Percentiles rank a stretch among this genome's conserved stretches.
These are phyloP conservation scores for Pelargonium myrrhifolium DNA, from an alignment of 441 rosid species.

Conservation along the genomic window DNA sequence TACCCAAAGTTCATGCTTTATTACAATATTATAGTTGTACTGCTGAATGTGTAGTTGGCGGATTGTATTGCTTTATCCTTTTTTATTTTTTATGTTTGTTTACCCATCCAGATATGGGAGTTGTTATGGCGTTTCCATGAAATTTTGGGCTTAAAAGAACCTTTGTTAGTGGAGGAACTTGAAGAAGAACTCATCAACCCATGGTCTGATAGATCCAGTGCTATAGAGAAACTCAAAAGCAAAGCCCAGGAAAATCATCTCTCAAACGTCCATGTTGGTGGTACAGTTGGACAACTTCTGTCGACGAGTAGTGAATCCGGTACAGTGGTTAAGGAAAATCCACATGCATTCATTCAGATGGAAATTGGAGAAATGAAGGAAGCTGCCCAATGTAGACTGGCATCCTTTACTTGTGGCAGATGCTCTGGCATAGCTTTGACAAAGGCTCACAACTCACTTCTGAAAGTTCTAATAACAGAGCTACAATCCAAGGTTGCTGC, in stretches of 20 bases:
- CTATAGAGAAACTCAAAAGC: conserved; percentile 29
- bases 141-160: conserved; percentile 59
- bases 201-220: conserved; percentile 37
- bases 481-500: conserved; percentile 86
- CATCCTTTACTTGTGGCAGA: conserved; percentile 31
- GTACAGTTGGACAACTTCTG: conserved; percentile 22
- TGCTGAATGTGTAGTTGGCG: not conserved
- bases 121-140: conserved; percentile 68
- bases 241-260: conserved; percentile 32
- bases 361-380: conserved; percentile 40
- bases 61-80: not conserved
- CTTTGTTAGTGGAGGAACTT: conserved; percentile 46
- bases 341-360: conserved; percentile 32
- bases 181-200: conserved; percentile 77
- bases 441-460: conserved; percentile 56
- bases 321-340: conserved; percentile 27
- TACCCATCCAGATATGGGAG: conserved; percentile 66
- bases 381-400: conserved; percentile 30
- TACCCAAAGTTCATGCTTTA: conserved; percentile 7
- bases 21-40: not conserved
- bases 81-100: conserved; percentile 14
- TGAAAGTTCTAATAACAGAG: conserved; percentile 71
- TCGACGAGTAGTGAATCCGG: conserved; percentile 32
- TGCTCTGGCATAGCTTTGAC: conserved; percentile 51
- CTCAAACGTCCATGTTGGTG: conserved; percentile 26